These are phyloP conservation scores for Linnemannia zychae DNA, from an alignment of 192 early-diverging fungal genomes.

Conservation along the genomic window DNA sequence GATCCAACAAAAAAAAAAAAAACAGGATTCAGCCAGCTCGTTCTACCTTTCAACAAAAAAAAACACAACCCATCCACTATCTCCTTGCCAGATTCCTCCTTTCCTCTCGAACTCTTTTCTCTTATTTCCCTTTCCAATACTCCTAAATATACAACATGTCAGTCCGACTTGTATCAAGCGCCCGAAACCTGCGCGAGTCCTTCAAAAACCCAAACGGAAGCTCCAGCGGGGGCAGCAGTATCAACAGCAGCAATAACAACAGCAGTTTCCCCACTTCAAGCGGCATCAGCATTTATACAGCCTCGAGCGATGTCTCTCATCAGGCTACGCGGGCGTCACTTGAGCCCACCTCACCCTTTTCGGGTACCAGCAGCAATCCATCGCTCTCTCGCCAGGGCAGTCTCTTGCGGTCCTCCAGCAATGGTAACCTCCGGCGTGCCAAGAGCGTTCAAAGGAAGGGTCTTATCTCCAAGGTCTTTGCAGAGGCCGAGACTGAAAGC, in stretches of 20 bases:
- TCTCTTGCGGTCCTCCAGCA: constrained; percentile 36
- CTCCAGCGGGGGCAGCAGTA: not conserved
- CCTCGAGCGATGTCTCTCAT: constrained; percentile 17
- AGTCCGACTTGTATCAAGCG: constrained; percentile 40
- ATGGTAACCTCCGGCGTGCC: constrained; percentile 19
- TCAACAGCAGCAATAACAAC: not conserved
- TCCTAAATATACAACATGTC: constrained; percentile 28
- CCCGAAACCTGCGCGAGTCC: constrained; percentile 39
- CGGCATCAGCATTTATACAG: constrained; percentile 11
- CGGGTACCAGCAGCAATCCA: not conserved
- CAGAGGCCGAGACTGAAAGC: constrained; percentile 12
- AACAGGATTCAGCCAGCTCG: not conserved
- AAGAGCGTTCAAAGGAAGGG: constrained; percentile 46
- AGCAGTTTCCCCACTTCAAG: constrained; percentile 7
- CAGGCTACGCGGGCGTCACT: constrained; percentile 2
- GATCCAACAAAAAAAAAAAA: not conserved
- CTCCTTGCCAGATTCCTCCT: not conserved
- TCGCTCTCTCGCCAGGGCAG: constrained; percentile 27
- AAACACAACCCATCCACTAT: not conserved
- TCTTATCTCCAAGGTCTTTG: constrained; percentile 42
- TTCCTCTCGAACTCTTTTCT: not conserved
- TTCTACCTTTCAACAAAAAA: not conserved
- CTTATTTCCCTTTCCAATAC: not conserved
- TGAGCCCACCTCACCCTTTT: constrained; percentile 17
- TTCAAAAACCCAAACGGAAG: constrained; percentile 15